Evolutionary conservation across 140 eudicot genomes (phyloP), one percentile per base, ranked within the genome.

Genomic region (Flaveria floridana): DNA sequence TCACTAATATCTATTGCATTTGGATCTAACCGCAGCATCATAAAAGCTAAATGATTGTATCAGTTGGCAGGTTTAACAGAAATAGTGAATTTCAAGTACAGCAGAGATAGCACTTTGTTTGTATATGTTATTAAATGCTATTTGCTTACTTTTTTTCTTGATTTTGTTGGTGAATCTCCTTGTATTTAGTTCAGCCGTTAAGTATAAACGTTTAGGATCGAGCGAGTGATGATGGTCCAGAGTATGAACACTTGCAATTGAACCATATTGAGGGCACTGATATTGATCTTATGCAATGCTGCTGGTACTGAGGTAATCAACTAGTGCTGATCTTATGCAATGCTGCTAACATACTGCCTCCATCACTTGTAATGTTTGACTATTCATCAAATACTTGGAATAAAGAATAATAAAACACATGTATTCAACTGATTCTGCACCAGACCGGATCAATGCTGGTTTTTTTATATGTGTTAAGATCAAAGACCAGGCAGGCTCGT

Each of bases 291-390:
- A 46, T 37, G 80, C 78, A 72, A 23, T 30, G 80, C 71, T 89
- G 93, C 70, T 87, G 75, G 73, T 79, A 84, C 89, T 85, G 51
- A 87, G 59, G 63, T 34, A 34, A 34, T 34, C 41, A 34, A 5
- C 41, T 34, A 34, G 41, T 34, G 8, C 41, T 4, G 41, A 48
- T 83, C 84, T 79, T 11, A 46, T 37, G 80, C 78, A 72, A 23
- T 30, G 80, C 71, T 89, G 50, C 50, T 8, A 44, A 44, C 50
- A 44, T 9, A n/a, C 11, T 23, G 18, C 41, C 42, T 12, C 66
- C 18, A 5, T 61, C 41, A 52, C 59, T 13, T 51, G 57, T 51
- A 51, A 51, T 51, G 57, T 51, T 51, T 51, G 7, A 3, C 20
- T 4, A 51, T 10, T 3, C 6, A 51, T 51, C 1, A 34, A 51